phyloP scores from a whole-genome alignment of 2,329 filamentous ascomycete genomes.

The Phyllosticta paracitricarpa region DNA sequence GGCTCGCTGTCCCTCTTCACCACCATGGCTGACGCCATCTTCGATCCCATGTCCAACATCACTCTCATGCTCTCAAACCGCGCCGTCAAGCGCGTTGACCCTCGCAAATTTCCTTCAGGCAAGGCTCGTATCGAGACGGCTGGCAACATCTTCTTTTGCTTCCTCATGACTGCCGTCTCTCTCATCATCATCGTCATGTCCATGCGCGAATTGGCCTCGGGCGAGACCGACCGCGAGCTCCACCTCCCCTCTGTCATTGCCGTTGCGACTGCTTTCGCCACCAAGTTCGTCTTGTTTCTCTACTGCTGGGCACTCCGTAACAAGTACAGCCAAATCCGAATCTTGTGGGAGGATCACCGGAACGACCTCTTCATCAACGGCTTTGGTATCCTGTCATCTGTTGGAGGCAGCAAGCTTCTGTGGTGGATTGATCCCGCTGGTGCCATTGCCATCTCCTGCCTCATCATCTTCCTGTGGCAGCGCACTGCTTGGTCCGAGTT shows the following conservation, averaged over 20 bases:
- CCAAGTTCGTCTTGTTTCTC: slow-evolving; percentile 73
- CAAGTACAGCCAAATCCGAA: slow-evolving; percentile 83
- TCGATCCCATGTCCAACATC: slow-evolving; percentile 83
- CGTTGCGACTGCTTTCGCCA: slow-evolving; percentile 71
- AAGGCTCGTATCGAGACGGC: slow-evolving; percentile 92
- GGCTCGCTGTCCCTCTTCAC: slow-evolving; percentile 93
- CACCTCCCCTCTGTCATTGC: slow-evolving; percentile 77
- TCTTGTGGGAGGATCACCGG: slow-evolving; percentile 92
- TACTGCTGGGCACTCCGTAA: slow-evolving; percentile 90
- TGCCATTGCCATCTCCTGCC: slow-evolving; percentile 68
- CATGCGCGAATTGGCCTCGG: slow-evolving; percentile 54
- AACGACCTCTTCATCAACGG: slow-evolving; percentile 97
- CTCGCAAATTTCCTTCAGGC: slow-evolving; percentile 76
- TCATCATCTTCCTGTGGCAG: slow-evolving; percentile 75
- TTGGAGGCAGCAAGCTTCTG: slow-evolving; percentile 76
- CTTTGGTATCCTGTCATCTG: slow-evolving; percentile 79
- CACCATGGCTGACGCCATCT: slow-evolving; percentile 91
- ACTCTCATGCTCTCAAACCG: slow-evolving; percentile 80
- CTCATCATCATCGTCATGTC: slow-evolving; percentile 89
- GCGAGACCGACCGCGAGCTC: slow-evolving; percentile 46
- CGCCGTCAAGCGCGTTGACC: slow-evolving; percentile 78
- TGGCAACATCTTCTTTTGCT: slow-evolving; percentile 93
- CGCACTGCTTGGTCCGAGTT: slow-evolving; percentile 83
- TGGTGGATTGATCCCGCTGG: slow-evolving; percentile 97
- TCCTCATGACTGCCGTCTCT: slow-evolving; percentile 88